A percentile compares a stretch with the other conserved stretches of the same genome.
Evolutionary conservation across 1,284 basidiomycete species (phyloP).

Genomic region (Ustilago crameri): DNA sequence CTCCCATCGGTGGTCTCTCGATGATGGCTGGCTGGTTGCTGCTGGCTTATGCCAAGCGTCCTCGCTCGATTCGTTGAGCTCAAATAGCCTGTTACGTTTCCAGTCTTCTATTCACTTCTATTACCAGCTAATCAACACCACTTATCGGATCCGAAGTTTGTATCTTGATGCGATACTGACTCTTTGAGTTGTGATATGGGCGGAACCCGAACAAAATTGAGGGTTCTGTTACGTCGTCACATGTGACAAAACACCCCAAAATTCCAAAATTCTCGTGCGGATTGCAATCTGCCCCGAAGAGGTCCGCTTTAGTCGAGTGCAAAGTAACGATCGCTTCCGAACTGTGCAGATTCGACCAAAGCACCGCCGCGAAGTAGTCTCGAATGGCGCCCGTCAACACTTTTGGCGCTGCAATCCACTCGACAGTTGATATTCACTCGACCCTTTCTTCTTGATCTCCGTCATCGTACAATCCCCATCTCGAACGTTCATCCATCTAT

Average conservation of each 20-base stretch:
- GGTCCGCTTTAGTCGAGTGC: constrained; percentile 11
- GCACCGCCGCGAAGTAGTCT: constrained; percentile 12
- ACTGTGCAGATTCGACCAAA: constrained; percentile 6
- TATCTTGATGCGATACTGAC: not conserved
- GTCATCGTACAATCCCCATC: constrained; percentile 4
- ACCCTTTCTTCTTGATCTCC: constrained; percentile 5
- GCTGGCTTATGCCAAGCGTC: constrained; percentile 55
- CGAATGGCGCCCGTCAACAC: constrained; percentile 1
- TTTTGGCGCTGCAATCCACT: constrained; percentile 5
- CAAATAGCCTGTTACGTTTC: not conserved
- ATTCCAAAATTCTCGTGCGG: constrained; percentile 9
- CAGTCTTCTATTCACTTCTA: not conserved
- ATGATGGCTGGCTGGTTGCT: constrained; percentile 64
- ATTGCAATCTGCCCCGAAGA: constrained; percentile 8
- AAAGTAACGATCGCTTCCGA: constrained; percentile 35
- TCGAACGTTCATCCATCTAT: constrained; percentile 9
- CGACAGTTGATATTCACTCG: constrained; percentile 17
- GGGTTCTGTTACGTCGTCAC: constrained; percentile 2
- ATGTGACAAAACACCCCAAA: not conserved
- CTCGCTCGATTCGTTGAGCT: constrained; percentile 30
- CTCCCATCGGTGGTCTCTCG: constrained; percentile 62
- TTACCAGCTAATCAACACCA: constrained; percentile 7
- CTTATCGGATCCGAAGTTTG: not conserved
- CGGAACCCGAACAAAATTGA: no score
- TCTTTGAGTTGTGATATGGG: not conserved